Evolutionary conservation across 306 rosid genomes (phyloP), one percentile per base, ranked within the genome.

Genomic region (Ochetophila trinervis): DNA sequence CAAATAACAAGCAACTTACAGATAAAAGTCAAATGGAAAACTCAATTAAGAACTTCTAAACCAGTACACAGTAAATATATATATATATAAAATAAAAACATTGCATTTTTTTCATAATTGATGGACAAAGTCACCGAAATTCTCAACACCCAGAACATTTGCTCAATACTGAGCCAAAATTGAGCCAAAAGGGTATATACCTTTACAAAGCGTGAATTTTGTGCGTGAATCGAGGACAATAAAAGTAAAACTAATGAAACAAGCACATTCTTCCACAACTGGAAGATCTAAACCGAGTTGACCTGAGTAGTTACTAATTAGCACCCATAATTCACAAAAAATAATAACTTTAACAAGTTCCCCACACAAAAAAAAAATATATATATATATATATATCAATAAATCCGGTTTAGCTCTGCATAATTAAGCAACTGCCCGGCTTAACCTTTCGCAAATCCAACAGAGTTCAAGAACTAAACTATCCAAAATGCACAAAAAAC

Each of bases 391-490:
- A n/a, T n/a, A n/a, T n/a, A n/a, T 17, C 51, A 47, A 1, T 27
- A 27, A 27, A 27, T 27, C 32, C 32, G 32, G 32, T 27, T 27
- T 27, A 27, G 32, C 53, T 42, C 5, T 22, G 12, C n/a, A 5
- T 18, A 16, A 50, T n/a, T 19, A n/a, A 50, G 17, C n/a, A 16
- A 6, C 53, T 18, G 18, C n/a, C n/a, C 11, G 15, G 2, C 49
- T 8, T 47, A 11, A 20, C 19, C 44, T 18, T 60, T 55, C 40
- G 68, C 40, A 62, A 27, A 68, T 48, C 71, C 65, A 69, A 55
- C 32, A 54, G 16, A 58, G 23, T 32, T 34, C 9, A 60, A 45
- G 23, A 61, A 53, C 30, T 50, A 32, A 50, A 34, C 66, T 16
- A 37, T 34, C 23, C 24, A 56, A 62, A 63, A 42, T 45, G 37